Evolutionary conservation across 2,329 filamentous ascomycete genomes (phyloP).

Genomic region (Metarhizium rileyi): DNA sequence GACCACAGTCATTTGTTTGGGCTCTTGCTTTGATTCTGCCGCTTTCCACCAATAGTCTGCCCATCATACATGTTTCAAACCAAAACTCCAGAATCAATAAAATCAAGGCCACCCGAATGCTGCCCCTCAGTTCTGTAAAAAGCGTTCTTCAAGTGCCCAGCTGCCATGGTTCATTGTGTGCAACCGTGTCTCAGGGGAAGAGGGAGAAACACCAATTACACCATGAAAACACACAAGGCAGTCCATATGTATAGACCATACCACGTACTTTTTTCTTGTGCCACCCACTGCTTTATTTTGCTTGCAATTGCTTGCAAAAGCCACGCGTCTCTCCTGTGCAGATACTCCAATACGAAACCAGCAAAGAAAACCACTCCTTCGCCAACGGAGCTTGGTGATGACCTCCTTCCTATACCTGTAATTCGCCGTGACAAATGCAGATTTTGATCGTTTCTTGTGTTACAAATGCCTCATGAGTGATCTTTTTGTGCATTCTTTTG

Average conservation of each 20-base stretch:
- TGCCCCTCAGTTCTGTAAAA: background rate
- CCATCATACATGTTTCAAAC: background rate
- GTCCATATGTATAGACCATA: background rate
- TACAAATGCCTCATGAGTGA: background rate
- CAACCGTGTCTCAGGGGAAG: background rate
- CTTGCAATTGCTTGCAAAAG: background rate
- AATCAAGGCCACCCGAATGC: background rate
- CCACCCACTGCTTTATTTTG: background rate
- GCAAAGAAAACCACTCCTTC: background rate
- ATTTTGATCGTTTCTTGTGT: background rate
- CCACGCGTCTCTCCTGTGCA: background rate
- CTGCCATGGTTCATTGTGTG: background rate
- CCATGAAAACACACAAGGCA: background rate
- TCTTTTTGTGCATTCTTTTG: background rate
- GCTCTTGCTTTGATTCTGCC: background rate
- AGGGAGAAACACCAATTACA: background rate
- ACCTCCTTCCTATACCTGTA: background rate
- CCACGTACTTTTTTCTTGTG: background rate
- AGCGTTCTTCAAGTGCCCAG: background rate
- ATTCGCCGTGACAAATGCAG: constrained; percentile 1
- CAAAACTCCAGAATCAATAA: background rate
- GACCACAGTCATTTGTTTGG: background rate
- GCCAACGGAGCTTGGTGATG: background rate
- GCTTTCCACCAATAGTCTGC: background rate
- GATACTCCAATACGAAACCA: background rate